Base-by-base conservation (phyloP, 2,329 filamentous ascomycete genomes). In the Phialemonium atrogriseum region DNA sequence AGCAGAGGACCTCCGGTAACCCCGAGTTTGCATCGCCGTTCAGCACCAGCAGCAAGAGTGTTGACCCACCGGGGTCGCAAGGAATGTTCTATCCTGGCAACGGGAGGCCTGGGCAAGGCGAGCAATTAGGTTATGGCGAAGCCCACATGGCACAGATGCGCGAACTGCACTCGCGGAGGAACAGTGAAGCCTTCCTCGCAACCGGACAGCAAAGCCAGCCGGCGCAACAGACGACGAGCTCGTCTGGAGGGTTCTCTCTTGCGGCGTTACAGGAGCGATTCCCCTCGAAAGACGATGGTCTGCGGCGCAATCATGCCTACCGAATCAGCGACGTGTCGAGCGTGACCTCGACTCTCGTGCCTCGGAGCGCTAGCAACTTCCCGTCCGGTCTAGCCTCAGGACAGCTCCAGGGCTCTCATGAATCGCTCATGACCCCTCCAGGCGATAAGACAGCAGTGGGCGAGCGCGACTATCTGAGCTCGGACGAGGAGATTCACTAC, bases 401-500 rank as follows among this genome's bases (percentile, higher is more conserved):
- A 30, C 42, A 25, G 35, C 56, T 60, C 27, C 52, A 59, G 9
- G 54, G 48, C 10, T 44, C 45, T 4, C 37, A 50, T 24, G 45
- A 59, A 31, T 46, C 58, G 23, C 38, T 52, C 5, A 56, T 59
- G 32, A 64, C 62, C 18, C 62, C 63, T 0, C 57, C 60, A 1
- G 59, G 55, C 25, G 62, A 66, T 26, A 60, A 56, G 33, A n/a
- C n/a, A n/a, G 38, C 43, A 9, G 46, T 32, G 25, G 55, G 45
- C 13, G 63, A 66, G 37, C 56, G 74, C 22, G 73, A 83, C 31
- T 84, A 75, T 44, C 66, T 94, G 27, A 78, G 74, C 41, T 76
- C 74, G 4, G 72, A 78, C 8, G 84, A 94, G 36, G 86, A 94
- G 51, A 72, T 91, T 0, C 62, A 80, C n/a, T 87, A 87, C 50